Conservation (phyloP, 148 eudicot genomes). For the Dysphania ambrosioides region DNA sequence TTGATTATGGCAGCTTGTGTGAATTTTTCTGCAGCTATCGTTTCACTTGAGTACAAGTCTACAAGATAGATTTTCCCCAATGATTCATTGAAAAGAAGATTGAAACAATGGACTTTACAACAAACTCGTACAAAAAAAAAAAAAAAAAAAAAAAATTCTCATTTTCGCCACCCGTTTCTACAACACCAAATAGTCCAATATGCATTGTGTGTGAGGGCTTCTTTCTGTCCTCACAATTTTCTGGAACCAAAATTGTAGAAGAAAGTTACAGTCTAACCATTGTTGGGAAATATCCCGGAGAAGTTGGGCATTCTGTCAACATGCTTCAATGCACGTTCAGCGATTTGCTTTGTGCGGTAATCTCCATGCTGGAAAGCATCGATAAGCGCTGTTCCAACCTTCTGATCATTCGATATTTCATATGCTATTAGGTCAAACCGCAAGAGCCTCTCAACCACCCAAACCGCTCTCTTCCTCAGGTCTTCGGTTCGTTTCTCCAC, state of each 20-base stretch:
- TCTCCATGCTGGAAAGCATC: conserved; percentile 90
- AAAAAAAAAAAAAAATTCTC: background rate
- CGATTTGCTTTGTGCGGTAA: conserved; percentile 73
- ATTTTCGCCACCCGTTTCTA: background rate
- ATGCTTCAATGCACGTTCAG: conserved; percentile 80
- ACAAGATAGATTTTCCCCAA: too few relatives aligned
- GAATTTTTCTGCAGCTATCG: too few relatives aligned
- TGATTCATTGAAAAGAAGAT: conserved; percentile 13
- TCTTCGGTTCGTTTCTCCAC: conserved; percentile 76
- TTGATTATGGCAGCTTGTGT: too few relatives aligned
- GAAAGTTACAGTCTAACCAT: conserved; percentile 20
- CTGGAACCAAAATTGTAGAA: background rate
- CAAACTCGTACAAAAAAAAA: background rate
- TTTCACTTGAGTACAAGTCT: too few relatives aligned
- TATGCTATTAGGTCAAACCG: conserved; percentile 59
- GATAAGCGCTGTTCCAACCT: conserved; percentile 70
- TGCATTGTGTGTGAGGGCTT: background rate
- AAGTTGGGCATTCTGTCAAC: conserved; percentile 87
- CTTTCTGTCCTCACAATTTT: background rate
- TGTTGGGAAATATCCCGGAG: conserved; percentile 73
- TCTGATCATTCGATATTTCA: conserved; percentile 60
- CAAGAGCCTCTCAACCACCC: conserved; percentile 81
- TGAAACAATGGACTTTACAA: conserved; percentile 19
- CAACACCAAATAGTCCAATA: background rate
- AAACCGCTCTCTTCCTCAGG: conserved; percentile 64